A percentile compares a stretch with the other conserved stretches of the same genome.
These are phyloP conservation scores for Pyricularia sp. DNA, from an alignment of 2,329 filamentous ascomycete species.

Conservation along the genomic window DNA sequence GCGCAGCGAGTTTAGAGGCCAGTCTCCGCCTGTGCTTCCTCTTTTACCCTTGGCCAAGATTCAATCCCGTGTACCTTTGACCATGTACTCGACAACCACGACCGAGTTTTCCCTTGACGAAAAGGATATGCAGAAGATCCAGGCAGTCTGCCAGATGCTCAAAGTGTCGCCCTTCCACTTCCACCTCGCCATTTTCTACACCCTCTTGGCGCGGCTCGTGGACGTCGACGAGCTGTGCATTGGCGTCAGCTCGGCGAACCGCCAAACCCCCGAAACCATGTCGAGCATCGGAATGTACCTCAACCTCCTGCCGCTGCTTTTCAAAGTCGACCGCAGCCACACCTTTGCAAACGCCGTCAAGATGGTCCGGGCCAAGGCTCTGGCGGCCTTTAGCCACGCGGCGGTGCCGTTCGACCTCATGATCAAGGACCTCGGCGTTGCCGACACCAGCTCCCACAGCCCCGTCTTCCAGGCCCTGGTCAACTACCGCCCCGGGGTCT, in stretches of 20 bases:
- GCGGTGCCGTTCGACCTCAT: conserved; percentile 38
- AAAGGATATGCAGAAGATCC: conserved; percentile 11
- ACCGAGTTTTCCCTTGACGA: not conserved
- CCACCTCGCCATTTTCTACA: conserved; percentile 22
- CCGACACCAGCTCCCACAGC: conserved; percentile 24
- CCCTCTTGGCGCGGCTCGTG: conserved; percentile 17
- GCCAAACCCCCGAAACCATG: conserved; percentile 16
- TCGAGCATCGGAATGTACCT: conserved; percentile 26
- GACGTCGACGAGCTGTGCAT: conserved; percentile 24
- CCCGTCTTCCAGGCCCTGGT: conserved; percentile 39
- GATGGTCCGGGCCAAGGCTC: conserved; percentile 13
- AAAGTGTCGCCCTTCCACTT: conserved; percentile 21
- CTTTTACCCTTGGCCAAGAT: conserved; percentile 20
- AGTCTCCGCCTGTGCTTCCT: conserved; percentile 17
- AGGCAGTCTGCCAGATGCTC: conserved; percentile 16
- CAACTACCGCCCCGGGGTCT: conserved; percentile 19
- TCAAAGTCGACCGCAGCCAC: conserved; percentile 19
- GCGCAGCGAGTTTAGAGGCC: conserved; percentile 15
- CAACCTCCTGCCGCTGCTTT: conserved; percentile 27
- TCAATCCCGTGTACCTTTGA: conserved; percentile 13
- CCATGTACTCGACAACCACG: not conserved
- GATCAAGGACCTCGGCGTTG: conserved; percentile 29
- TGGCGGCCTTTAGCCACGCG: conserved; percentile 30
- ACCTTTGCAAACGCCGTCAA: conserved; percentile 22
- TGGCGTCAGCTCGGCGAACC: conserved; percentile 28